Conservation (phyloP, 2,329 filamentous ascomycete genomes). For the Talaromyces sp. region DNA sequence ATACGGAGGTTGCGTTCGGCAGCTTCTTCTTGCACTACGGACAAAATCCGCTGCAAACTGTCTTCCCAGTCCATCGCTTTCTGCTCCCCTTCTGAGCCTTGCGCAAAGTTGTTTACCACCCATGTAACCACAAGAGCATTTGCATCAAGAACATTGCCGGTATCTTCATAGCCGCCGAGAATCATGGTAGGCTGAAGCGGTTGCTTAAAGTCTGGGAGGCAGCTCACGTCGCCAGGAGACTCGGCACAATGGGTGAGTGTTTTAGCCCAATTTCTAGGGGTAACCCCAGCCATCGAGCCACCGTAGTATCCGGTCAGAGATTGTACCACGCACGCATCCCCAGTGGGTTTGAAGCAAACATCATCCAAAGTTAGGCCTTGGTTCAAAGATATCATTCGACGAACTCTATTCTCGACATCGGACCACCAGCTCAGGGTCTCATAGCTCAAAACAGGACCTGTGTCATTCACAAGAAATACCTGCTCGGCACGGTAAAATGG, state of each 20-base stretch:
- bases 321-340: constrained; percentile 84
- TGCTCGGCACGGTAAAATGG: constrained; percentile 95
- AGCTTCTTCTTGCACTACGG: constrained; percentile 77
- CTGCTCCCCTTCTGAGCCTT: constrained; percentile 63
- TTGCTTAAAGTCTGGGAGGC: constrained; percentile 82
- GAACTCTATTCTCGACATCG: constrained; percentile 73
- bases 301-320: constrained; percentile 87
- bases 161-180: constrained; percentile 69
- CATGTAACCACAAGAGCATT: constrained; percentile 83
- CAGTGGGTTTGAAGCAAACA: constrained; percentile 90
- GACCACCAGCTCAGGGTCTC: constrained; percentile 94
- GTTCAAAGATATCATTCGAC: constrained; percentile 62
- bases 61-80: constrained; percentile 86
- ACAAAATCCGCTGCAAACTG: constrained; percentile 65
- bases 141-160: constrained; percentile 62
- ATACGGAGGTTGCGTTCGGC: constrained; percentile 69
- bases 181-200: constrained; percentile 81
- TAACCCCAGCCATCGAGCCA: constrained; percentile 56
- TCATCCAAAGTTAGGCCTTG: constrained; percentile 68
- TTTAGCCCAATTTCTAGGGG: constrained; percentile 63
- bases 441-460: constrained; percentile 76
- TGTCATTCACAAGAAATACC: constrained; percentile 88
- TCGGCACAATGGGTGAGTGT: constrained; percentile 67
- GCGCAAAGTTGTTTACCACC: constrained; percentile 82
- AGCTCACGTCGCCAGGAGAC: constrained; percentile 65